phyloP scores from a whole-genome alignment of 2,329 filamentous ascomycete genomes.

The Nemania sp. region DNA sequence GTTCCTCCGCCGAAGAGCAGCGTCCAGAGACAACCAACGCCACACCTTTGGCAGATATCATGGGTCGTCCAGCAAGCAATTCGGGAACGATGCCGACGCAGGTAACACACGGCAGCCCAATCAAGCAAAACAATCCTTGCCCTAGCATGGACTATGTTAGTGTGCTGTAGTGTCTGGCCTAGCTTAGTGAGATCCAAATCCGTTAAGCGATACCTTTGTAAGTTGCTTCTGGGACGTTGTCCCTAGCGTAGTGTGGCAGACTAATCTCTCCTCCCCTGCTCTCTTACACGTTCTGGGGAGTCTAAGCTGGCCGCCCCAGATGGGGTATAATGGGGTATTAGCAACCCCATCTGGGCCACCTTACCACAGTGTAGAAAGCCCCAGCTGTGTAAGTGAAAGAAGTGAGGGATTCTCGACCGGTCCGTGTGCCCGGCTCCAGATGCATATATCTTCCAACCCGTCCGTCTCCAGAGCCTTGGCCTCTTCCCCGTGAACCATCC shows the following conservation, averaged over 20 bases:
- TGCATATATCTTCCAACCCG: conserved; percentile 31
- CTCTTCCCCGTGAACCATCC: conserved; percentile 6
- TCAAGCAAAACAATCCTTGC: conserved; percentile 6
- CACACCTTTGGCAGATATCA: conserved; percentile 11
- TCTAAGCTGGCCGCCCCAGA: conserved; percentile 13
- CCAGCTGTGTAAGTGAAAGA: conserved; percentile 22
- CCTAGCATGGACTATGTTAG: conserved; percentile 1
- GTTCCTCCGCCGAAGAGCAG: neutral
- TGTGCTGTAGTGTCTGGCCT: neutral
- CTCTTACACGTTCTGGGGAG: conserved; percentile 22
- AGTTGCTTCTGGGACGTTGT: conserved; percentile 21
- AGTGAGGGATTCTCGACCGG: conserved; percentile 32
- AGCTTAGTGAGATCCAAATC: conserved; percentile 27
- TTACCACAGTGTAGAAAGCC: conserved; percentile 27
- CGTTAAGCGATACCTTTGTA: conserved; percentile 34
- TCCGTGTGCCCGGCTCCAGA: conserved; percentile 36
- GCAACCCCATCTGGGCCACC: conserved; percentile 32
- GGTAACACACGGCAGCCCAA: conserved; percentile 10
- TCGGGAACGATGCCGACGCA: conserved; percentile 23
- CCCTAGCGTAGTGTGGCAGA: conserved; percentile 8
- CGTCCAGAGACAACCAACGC: conserved; percentile 20
- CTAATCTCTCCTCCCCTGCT: conserved; percentile 14
- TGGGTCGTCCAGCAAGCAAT: conserved; percentile 12
- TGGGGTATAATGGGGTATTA: conserved; percentile 18
- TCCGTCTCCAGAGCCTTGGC: conserved; percentile 13